phyloP scores from a whole-genome alignment of 2,329 filamentous ascomycete genomes.

The Thelonectria discophora region DNA sequence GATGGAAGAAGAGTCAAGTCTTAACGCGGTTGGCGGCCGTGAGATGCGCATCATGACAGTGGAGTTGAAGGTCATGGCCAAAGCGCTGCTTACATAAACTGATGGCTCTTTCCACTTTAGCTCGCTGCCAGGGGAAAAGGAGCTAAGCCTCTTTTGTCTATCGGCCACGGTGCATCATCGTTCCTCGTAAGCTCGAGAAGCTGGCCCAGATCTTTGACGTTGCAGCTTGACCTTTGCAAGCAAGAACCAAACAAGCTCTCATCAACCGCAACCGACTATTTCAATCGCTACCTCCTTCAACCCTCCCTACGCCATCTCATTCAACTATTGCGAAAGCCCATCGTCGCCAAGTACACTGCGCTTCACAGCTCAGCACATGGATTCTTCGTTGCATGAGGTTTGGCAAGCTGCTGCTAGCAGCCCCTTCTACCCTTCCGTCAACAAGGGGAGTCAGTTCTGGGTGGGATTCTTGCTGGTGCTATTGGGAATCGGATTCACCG shows the following conservation, averaged over 20 bases:
- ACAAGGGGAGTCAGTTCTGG: conserved; percentile 85
- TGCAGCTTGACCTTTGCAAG: conserved; percentile 34
- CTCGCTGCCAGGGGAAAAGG: conserved; percentile 1
- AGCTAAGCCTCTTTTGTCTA: conserved; percentile 46
- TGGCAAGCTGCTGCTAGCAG: conserved; percentile 92
- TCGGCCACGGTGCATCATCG: conserved; percentile 48
- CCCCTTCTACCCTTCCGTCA: conserved; percentile 82
- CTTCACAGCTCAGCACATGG: conserved; percentile 62
- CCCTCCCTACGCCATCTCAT: neutral
- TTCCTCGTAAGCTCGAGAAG: conserved; percentile 39
- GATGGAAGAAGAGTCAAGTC: conserved; percentile 24
- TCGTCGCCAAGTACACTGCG: neutral
- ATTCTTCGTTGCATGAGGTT: conserved; percentile 84
- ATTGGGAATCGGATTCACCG: conserved; percentile 75
- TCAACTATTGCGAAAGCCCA: neutral
- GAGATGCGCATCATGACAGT: conserved; percentile 37
- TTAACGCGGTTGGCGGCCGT: conserved; percentile 18
- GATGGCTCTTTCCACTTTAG: neutral
- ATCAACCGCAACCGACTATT: conserved; percentile 5
- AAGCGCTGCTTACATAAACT: conserved; percentile 47
- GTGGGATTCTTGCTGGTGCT: conserved; percentile 81
- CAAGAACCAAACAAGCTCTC: conserved; percentile 12
- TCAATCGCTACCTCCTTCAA: conserved; percentile 17
- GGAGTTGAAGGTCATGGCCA: conserved; percentile 33
- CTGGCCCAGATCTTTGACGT: conserved; percentile 32